A percentile compares a stretch with the other conserved stretches of the same genome.
These are phyloP conservation scores for Trichoderma sp. DNA, from an alignment of 2,329 filamentous ascomycete species.

Conservation along the genomic window DNA sequence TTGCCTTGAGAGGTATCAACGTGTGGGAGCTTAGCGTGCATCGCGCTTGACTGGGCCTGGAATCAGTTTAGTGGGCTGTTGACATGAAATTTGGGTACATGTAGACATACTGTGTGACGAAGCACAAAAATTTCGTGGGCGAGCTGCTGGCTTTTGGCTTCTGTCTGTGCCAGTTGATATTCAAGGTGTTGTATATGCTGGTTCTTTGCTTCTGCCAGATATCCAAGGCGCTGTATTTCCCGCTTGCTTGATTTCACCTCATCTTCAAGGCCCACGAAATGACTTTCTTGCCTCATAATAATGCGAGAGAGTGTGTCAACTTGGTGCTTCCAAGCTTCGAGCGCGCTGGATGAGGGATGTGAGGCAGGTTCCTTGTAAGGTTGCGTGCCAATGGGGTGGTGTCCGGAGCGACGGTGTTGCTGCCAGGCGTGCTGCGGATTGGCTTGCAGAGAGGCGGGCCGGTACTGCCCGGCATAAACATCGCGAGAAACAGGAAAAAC, in stretches of 20 bases:
- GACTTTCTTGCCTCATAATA: conserved; percentile 2
- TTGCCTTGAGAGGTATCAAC: not conserved
- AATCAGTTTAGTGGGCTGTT: too few species aligned
- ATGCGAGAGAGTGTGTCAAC: not conserved
- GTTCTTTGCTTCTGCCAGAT: too few species aligned
- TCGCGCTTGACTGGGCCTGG: not conserved
- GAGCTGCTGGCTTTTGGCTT: not conserved
- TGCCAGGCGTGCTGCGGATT: not conserved
- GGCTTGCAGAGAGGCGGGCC: not conserved
- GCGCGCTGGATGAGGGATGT: not conserved
- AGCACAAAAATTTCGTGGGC: not conserved
- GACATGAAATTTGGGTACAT: not conserved
- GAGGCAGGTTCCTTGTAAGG: not conserved
- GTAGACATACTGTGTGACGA: not conserved
- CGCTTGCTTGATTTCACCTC: too few species aligned
- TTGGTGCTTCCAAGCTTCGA: not conserved
- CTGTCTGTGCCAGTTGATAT: not conserved
- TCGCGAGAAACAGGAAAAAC: not conserved
- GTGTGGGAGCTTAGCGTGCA: not conserved
- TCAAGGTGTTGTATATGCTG: not conserved
- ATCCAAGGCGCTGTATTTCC: too few species aligned
- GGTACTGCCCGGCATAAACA: not conserved
- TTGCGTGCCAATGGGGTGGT: not conserved
- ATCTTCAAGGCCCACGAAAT: not conserved
- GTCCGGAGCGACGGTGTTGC: not conserved